phyloP scores from a whole-genome alignment of 345 rosid genomes.

The Camelina neglecta region DNA sequence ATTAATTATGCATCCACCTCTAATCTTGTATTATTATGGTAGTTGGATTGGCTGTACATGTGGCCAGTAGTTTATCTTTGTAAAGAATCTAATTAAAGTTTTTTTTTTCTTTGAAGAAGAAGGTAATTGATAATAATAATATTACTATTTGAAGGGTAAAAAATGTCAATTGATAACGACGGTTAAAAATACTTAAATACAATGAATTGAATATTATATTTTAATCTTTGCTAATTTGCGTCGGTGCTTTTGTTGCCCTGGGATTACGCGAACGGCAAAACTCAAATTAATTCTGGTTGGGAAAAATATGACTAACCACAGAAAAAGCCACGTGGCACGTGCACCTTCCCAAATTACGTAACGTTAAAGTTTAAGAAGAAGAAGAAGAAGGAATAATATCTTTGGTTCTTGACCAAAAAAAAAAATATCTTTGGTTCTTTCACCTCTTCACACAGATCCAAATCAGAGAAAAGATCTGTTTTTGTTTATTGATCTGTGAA shows the following conservation, averaged over 20 bases:
- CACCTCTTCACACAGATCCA: slow-evolving; percentile 15
- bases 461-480: background rate
- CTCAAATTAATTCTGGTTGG: background rate
- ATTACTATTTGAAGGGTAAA: too few species aligned
- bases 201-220: background rate
- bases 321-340: slow-evolving; percentile 35
- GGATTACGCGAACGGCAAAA: slow-evolving; percentile 8
- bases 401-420: background rate
- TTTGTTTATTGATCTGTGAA: slow-evolving; percentile 26
- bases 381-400: background rate
- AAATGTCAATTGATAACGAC: background rate
- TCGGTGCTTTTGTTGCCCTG: background rate
- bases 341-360: background rate
- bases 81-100: too few species aligned
- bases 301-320: slow-evolving; percentile 6
- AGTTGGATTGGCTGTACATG: too few species aligned
- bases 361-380: background rate
- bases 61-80: too few species aligned
- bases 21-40: too few species aligned
- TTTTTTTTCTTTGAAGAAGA: too few species aligned
- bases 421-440: background rate
- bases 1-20: too few species aligned
- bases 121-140: too few species aligned
- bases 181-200: background rate
- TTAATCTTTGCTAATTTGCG: background rate